These are phyloP conservation scores for Penicillium fimorum DNA, from an alignment of 495 filamentous ascomycete genomes.

Conservation along the genomic window DNA sequence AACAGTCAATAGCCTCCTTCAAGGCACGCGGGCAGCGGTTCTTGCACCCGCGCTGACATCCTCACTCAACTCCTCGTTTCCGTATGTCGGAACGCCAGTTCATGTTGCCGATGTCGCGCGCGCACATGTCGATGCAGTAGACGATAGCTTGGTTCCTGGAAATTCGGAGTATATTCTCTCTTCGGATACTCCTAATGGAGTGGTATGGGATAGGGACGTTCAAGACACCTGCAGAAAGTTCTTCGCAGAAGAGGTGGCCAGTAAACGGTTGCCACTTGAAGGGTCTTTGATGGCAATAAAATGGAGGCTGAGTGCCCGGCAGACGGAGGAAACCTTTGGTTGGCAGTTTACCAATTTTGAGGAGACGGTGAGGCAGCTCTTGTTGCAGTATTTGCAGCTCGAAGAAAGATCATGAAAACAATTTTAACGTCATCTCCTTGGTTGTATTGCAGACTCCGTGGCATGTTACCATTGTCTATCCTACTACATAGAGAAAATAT, in stretches of 20 bases:
- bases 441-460: not conserved
- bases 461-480: too few relatives aligned
- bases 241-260: conserved; percentile 43
- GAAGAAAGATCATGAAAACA: not conserved
- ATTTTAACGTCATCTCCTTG: too few relatives aligned
- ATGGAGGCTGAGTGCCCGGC: conserved; percentile 40
- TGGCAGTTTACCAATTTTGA: conserved; percentile 45
- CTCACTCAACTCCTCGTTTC: conserved; percentile 17
- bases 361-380: conserved; percentile 40
- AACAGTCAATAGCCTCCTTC: conserved; percentile 8
- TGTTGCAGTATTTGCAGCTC: conserved; percentile 26
- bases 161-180: conserved; percentile 23
- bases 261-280: conserved; percentile 34
- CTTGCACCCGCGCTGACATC: conserved; percentile 14
- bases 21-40: conserved; percentile 17
- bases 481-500: too few relatives aligned
- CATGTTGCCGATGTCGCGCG: conserved; percentile 28
- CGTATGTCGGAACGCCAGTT: conserved; percentile 22
- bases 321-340: conserved; percentile 47
- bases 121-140: conserved; percentile 29
- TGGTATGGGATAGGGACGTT: conserved; percentile 45
- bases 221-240: conserved; percentile 34
- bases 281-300: conserved; percentile 36
- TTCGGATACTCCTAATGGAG: conserved; percentile 19
- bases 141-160: conserved; percentile 11